Conservation (phyloP, 768 basidiomycete genomes). For the Amanita subjunquillea region DNA sequence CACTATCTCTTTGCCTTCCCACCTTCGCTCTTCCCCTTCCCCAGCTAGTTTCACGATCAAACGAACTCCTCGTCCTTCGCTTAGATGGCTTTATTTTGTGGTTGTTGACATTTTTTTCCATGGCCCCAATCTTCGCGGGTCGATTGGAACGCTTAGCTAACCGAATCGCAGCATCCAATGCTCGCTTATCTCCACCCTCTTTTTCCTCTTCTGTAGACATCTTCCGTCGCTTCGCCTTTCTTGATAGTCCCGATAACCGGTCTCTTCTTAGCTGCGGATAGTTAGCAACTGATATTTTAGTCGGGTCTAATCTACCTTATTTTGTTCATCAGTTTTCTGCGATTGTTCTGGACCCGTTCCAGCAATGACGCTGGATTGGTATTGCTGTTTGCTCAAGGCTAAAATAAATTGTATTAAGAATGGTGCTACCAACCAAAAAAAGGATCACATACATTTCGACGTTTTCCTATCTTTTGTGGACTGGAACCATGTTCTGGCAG, state of each 20-base stretch:
- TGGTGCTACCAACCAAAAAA: background rate
- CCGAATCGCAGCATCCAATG: constrained; percentile 69
- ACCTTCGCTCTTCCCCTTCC: background rate
- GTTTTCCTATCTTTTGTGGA: constrained; percentile 70
- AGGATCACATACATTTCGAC: constrained; percentile 49
- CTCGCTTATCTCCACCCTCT: constrained; percentile 40
- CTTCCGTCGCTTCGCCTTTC: constrained; percentile 81
- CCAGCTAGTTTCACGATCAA: constrained; percentile 32
- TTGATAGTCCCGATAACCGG: constrained; percentile 74
- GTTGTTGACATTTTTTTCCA: constrained; percentile 18
- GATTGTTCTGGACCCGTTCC: constrained; percentile 26
- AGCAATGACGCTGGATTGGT: constrained; percentile 44
- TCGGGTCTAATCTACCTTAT: constrained; percentile 26
- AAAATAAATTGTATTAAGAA: background rate
- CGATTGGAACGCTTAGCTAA: constrained; percentile 73
- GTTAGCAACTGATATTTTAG: background rate
- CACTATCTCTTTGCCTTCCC: constrained; percentile 2
- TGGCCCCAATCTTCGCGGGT: constrained; percentile 65
- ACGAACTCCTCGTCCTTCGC: constrained; percentile 18
- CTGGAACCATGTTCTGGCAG: constrained; percentile 99
- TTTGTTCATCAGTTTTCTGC: constrained; percentile 22
- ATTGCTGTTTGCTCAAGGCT: constrained; percentile 72
- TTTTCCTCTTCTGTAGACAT: constrained; percentile 76
- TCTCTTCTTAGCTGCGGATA: constrained; percentile 57
- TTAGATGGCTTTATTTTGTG: constrained; percentile 24